Evolutionary conservation across 768 basidiomycete genomes (phyloP).

Genomic region (Gautieria morchelliformis): DNA sequence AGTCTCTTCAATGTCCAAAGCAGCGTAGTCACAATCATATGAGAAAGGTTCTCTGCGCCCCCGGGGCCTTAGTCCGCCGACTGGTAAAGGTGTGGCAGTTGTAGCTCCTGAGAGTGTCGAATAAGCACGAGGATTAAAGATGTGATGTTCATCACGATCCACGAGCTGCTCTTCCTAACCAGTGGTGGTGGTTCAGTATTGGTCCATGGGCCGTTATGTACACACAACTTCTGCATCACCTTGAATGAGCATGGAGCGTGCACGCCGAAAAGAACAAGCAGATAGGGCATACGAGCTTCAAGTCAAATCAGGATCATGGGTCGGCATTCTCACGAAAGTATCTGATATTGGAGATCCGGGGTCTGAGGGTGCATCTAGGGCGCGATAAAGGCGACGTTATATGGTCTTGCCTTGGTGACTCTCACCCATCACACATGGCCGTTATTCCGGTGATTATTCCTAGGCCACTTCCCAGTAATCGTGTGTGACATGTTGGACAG

Average conservation of each 20-base stretch:
- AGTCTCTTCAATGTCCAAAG: too few relatives aligned
- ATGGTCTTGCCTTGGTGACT: slow-evolving; percentile 52
- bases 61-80: too few relatives aligned
- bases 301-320: slow-evolving; percentile 46
- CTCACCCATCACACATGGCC: slow-evolving; percentile 68
- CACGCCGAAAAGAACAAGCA: slow-evolving; percentile 42
- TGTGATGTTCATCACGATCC: too few relatives aligned
- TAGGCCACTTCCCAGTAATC: neutral
- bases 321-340: slow-evolving; percentile 22
- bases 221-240: too few relatives aligned
- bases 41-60: too few relatives aligned
- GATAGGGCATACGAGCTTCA: slow-evolving; percentile 52
- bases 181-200: too few relatives aligned
- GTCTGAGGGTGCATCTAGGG: slow-evolving; percentile 28
- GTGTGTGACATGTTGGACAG: slow-evolving; percentile 26
- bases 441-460: slow-evolving; percentile 42
- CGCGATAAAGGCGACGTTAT: slow-evolving; percentile 38
- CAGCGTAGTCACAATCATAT: too few relatives aligned
- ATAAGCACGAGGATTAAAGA: too few relatives aligned
- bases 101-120: too few relatives aligned
- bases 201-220: too few relatives aligned
- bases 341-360: slow-evolving; percentile 8
- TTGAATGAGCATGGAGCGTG: slow-evolving; percentile 14
- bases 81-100: too few relatives aligned
- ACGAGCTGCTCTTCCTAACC: too few relatives aligned